Percentiles rank a stretch among this genome's conserved stretches.
Evolutionary conservation across 306 rosid species (phyloP).

Genomic region (Alnus glutinosa): DNA sequence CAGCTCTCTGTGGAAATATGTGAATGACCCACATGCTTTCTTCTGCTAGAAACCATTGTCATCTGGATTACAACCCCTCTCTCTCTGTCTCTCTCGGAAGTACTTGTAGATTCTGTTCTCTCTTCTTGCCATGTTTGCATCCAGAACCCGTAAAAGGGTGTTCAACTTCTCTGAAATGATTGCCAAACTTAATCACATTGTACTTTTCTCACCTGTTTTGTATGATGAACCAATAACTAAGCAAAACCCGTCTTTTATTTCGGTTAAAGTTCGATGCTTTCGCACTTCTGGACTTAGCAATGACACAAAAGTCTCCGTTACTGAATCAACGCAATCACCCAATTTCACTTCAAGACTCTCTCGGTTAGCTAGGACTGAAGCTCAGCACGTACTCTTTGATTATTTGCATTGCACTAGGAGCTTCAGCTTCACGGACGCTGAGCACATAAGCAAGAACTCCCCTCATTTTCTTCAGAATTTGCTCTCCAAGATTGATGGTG

Average conservation of each 20-base stretch:
- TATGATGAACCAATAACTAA: slow-evolving; percentile 15
- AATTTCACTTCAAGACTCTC: slow-evolving; percentile 30
- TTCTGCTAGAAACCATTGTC: not conserved
- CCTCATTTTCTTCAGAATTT: slow-evolving; percentile 55
- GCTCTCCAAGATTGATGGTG: slow-evolving; percentile 35
- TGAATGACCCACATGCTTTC: not conserved
- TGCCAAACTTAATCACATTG: slow-evolving; percentile 29
- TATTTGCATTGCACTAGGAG: slow-evolving; percentile 65
- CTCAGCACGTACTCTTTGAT: slow-evolving; percentile 51
- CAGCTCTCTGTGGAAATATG: not conserved
- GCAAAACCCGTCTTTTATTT: slow-evolving; percentile 34
- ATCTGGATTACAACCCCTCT: not conserved
- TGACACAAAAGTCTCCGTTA: slow-evolving; percentile 13
- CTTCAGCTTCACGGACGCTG: slow-evolving; percentile 62
- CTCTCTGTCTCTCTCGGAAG: not conserved
- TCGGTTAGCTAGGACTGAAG: slow-evolving; percentile 40
- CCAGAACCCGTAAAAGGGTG: slow-evolving; percentile 21
- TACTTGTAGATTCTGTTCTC: not conserved
- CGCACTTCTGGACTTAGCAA: slow-evolving; percentile 22
- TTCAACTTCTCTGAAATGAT: slow-evolving; percentile 36
- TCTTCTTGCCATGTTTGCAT: slow-evolving; percentile 29
- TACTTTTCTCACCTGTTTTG: slow-evolving; percentile 22
- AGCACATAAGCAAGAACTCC: slow-evolving; percentile 67
- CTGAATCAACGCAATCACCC: slow-evolving; percentile 15
- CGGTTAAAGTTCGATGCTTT: slow-evolving; percentile 28